These are phyloP conservation scores for Chiua virens DNA, from an alignment of 768 basidiomycete species.

Conservation along the genomic window DNA sequence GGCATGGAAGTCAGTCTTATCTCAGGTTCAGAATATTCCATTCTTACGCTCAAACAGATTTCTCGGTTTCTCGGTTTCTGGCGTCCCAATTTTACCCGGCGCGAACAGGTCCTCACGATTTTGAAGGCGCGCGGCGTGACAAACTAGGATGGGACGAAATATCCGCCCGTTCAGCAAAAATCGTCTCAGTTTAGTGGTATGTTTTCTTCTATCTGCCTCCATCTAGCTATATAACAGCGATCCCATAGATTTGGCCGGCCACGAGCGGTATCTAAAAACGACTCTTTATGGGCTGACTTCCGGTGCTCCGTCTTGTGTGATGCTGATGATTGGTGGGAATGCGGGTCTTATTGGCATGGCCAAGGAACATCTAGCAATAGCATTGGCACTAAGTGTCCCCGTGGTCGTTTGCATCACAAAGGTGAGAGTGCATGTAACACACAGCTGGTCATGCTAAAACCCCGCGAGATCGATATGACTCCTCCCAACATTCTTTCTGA, in stretches of 20 bases:
- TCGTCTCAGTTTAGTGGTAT: conserved; percentile 89
- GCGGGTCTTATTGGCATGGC: conserved; percentile 91
- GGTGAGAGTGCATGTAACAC: conserved; percentile 38
- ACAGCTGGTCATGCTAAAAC: conserved; percentile 1
- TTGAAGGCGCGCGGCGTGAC: conserved; percentile 72
- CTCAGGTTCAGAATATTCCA: not conserved
- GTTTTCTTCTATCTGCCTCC: conserved; percentile 4
- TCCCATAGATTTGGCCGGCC: conserved; percentile 83
- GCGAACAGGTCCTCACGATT: conserved; percentile 53
- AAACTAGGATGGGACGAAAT: conserved; percentile 97
- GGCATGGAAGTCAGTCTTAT: conserved; percentile 84
- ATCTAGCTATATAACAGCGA: not conserved
- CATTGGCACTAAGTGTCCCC: conserved; percentile 90
- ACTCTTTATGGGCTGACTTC: conserved; percentile 95
- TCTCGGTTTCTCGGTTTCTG: conserved; percentile 79
- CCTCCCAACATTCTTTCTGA: conserved; percentile 89
- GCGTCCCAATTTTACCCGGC: conserved; percentile 76
- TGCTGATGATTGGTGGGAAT: conserved; percentile 94
- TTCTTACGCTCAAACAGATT: conserved; percentile 51
- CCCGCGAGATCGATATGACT: conserved; percentile 85
- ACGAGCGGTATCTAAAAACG: conserved; percentile 90
- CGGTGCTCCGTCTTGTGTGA: conserved; percentile 87
- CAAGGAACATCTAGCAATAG: conserved; percentile 95
- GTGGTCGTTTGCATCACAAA: conserved; percentile 95
- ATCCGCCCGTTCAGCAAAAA: conserved; percentile 82